Evolutionary conservation across 345 rosid genomes (phyloP).

Genomic region (Salix arbutifolia): DNA sequence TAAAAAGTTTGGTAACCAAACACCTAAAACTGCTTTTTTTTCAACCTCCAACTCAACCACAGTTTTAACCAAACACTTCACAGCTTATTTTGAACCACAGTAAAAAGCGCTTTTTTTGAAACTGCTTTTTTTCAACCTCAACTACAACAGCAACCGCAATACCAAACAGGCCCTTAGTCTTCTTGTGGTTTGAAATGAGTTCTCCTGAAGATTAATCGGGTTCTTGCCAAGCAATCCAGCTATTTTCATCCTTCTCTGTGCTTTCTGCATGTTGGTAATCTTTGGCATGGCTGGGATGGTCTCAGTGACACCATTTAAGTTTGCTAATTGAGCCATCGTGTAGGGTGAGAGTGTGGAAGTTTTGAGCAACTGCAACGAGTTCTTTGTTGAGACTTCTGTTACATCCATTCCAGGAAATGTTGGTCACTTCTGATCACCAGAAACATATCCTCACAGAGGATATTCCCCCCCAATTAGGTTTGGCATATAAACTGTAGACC

Average conservation of each 20-base stretch:
- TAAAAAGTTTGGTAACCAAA: no score
- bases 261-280: conserved; percentile 11
- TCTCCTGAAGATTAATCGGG: conserved; percentile 25
- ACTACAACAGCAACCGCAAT: no score
- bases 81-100: no score
- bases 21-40: no score
- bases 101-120: no score
- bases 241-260: conserved; percentile 21
- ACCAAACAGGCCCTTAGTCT: no score
- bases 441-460: conserved; percentile 40
- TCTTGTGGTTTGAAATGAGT: conserved; percentile 44
- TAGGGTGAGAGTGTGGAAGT: conserved; percentile 1
- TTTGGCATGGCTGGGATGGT: conserved; percentile 28
- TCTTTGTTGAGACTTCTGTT: conserved; percentile 5
- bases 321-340: conserved; percentile 45
- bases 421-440: conserved; percentile 32
- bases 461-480: conserved; percentile 7
- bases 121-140: no score
- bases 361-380: not conserved
- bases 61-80: no score
- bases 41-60: no score
- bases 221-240: conserved; percentile 28
- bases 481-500: not conserved
- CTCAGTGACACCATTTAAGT: conserved; percentile 36
- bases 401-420: conserved; percentile 10